Evolutionary conservation across 1,139 yeast species (phyloP), one percentile per base, ranked within the genome.

Genomic region (Candida frijolesensis): DNA sequence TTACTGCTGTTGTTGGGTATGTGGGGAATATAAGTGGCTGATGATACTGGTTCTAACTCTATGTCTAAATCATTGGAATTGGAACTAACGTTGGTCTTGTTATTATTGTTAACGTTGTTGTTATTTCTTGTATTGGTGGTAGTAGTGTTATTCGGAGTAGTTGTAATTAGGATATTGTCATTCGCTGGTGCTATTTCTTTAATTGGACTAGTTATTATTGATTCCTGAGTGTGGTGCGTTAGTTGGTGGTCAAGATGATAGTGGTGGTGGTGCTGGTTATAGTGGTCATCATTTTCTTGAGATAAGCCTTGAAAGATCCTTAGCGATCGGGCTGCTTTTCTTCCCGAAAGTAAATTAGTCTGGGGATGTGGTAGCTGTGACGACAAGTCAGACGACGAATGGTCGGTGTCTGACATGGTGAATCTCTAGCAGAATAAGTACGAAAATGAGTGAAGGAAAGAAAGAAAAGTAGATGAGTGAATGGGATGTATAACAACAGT

Each of bases 261-360:
- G 45, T 42, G 38, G 45, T 18, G 34, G 37, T 29, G 18, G 33
- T 25, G 32, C 3, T 40, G 33, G 19, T 40, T 19, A 15, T 40
- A n/a, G 34, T 40, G 18, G 30, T 40, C 49, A 33, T 45, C 49
- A 8, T 46, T 49, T n/a, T 42, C 46, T 10, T 54, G 56, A 40
- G 42, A 38, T 11, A 56, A 54, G 35, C 70, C 71, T 34, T 72
- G 62, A 52, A 72, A 72, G 39, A 72, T 62, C 41, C 76, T 60
- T 38, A 72, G 63, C 10, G 75, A 70, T 43, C 74, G 57, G 18
- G 78, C 77, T 1, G 77, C 78, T 53, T 72, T 72, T 50, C 78
- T 60, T 7, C 77, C 76, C 3, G 57, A 50, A 12, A 53, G 48
- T 22, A 44, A 41, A 38, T 29, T 53, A 18, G 50, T 22, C 6